Evolutionary conservation across 2,329 filamentous ascomycete species (phyloP), one percentile per base, ranked within the genome.

Genomic region (Intubia oerlemansii): DNA sequence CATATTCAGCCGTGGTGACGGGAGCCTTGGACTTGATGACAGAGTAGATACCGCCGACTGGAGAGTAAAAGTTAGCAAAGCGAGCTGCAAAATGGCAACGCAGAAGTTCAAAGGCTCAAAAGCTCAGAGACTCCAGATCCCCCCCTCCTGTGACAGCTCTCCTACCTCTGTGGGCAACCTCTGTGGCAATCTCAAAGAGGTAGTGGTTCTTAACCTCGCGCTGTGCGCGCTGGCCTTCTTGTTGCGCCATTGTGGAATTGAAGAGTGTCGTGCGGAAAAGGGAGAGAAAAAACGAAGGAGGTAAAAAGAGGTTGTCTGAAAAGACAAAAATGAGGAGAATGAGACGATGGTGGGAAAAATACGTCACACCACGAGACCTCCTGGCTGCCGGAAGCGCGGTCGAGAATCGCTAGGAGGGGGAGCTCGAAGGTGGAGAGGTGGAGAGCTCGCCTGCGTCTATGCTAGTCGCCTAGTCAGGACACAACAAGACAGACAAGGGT

Each of bases 11-110:
- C 1, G 85, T 93, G 24, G 88, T 95, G 36, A 95, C 88, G 28
- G 88, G 85, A 21, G 88, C 85, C 54, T 98, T 98, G 36, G 88
- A 98, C 55, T 98, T 98, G 54, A 98, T 73, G 39, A 98, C 88
- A 11, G 85, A 95, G 62, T 98, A 98, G 56, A 98, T 98, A 44
- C 88, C 88, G 46, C 88, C 88, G 36, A 98, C 88, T 90, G 32
- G 8, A 3, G 15, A 17, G 11, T 14, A 28, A 28, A 19, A 20
- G n/a, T 21, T n/a, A 21, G 19, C 19, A 21, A 21, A n/a, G n/a
- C n/a, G n/a, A n/a, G n/a, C n/a, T n/a, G n/a, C n/a, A n/a, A n/a
- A n/a, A n/a, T n/a, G n/a, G n/a, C n/a, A n/a, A n/a, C n/a, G n/a
- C n/a, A n/a, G n/a, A n/a, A n/a, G n/a, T n/a, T n/a, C n/a, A n/a